phyloP scores from a whole-genome alignment of 139 green algal species.

The Chlorella sp. region DNA sequence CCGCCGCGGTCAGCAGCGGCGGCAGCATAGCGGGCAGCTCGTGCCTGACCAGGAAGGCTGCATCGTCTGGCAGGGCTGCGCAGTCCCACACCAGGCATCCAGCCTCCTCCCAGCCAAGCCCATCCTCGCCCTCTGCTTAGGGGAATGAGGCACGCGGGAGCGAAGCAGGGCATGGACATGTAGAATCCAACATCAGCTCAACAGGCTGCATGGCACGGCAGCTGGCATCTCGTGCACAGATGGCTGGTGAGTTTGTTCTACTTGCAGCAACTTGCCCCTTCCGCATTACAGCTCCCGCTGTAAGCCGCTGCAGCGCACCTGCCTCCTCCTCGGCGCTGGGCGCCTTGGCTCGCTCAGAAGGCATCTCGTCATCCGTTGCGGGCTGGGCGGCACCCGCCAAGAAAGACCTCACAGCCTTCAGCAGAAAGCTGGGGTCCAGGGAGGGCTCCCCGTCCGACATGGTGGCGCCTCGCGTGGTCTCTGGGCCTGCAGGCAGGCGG shows the following conservation, averaged over 20 bases:
- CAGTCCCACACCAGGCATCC: slow-evolving; percentile 24
- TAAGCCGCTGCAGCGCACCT: not conserved
- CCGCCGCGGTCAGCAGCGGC: not conserved
- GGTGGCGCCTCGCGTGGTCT: too few species aligned
- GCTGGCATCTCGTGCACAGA: too few species aligned
- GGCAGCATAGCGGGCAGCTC: slow-evolving; percentile 5
- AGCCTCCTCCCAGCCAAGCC: slow-evolving; percentile 7
- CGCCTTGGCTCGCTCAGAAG: not conserved
- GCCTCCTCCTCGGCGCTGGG: not conserved
- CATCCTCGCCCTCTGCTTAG: not conserved
- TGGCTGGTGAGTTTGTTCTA: too few species aligned
- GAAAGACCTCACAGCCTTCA: not conserved
- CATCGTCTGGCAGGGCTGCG: slow-evolving; percentile 2
- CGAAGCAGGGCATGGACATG: too few species aligned
- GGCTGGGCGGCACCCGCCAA: not conserved
- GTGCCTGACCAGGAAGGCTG: not conserved
- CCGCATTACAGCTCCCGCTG: not conserved
- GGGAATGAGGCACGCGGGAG: not conserved
- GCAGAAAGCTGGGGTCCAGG: not conserved
- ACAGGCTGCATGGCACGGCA: too few species aligned
- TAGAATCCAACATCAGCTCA: too few species aligned
- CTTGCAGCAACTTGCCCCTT: not conserved
- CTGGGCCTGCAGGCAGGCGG: too few species aligned
- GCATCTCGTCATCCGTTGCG: not conserved
- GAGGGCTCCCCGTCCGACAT: not conserved